phyloP scores from a whole-genome alignment of 139 green algal species.

The Monoraphidium neglectum region DNA sequence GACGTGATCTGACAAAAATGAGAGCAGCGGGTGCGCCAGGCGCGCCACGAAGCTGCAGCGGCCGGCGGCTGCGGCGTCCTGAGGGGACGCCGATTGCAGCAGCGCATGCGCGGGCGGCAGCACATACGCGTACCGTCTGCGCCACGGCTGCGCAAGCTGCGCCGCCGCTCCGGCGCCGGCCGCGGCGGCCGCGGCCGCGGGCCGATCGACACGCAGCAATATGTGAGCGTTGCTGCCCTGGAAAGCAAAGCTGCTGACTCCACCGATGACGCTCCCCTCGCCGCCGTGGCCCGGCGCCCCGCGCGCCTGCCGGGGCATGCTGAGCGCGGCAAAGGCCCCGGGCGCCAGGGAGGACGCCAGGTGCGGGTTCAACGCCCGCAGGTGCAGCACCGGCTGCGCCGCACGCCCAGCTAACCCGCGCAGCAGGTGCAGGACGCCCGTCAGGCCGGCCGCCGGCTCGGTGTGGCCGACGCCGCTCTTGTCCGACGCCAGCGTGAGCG shows the following conservation, averaged over 20 bases:
- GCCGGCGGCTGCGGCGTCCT: neutral
- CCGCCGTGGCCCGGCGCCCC: neutral
- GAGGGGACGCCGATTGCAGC: slow-evolving; percentile 13
- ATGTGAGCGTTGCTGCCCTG: slow-evolving; percentile 86
- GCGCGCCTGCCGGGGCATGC: slow-evolving; percentile 31
- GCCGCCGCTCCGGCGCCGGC: slow-evolving; percentile 3
- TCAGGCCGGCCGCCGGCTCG: slow-evolving; percentile 81
- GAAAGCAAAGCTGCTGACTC: slow-evolving; percentile 84
- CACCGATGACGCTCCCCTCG: slow-evolving; percentile 7
- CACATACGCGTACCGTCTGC: slow-evolving; percentile 20
- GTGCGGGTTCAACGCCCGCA: slow-evolving; percentile 69
- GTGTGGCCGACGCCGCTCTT: slow-evolving; percentile 86
- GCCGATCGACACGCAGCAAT: slow-evolving; percentile 32
- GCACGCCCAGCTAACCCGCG: neutral
- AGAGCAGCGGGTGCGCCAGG: slow-evolving; percentile 32
- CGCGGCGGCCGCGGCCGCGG: neutral
- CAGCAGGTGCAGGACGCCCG: slow-evolving; percentile 60
- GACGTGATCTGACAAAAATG: slow-evolving; percentile 75
- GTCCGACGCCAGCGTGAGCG: slow-evolving; percentile 66
- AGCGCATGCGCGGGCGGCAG: slow-evolving; percentile 50
- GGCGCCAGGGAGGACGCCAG: slow-evolving; percentile 29
- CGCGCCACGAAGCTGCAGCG: slow-evolving; percentile 29
- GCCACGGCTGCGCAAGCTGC: neutral
- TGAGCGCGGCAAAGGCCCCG: neutral
- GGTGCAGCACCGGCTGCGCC: slow-evolving; percentile 58